Base-by-base conservation (phyloP, 345 rosid species). In the Citrus inodora region DNA sequence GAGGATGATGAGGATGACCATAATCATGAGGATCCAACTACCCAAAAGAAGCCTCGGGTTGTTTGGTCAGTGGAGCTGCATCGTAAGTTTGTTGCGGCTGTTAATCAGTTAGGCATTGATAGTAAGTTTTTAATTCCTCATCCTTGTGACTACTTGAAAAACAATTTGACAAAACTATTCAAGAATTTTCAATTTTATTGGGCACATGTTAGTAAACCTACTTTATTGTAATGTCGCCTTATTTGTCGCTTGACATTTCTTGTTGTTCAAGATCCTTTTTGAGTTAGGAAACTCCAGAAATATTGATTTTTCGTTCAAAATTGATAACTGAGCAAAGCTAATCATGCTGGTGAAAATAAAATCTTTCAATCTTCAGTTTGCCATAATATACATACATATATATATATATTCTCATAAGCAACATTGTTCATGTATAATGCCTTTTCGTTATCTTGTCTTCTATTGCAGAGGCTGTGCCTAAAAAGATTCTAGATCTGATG, bases 401-500 rank as follows among this genome's bases (percentile, higher is more conserved):
- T 6, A 33, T 33, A 33, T 33, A 38, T 63, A 3, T 75, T 75
- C 37, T 40, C 35, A 17, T 73, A 37, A 37, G 24, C 32, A 59
- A 62, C 61, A n/a, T 59, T 6, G n/a, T 66, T 19, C 7, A 38
- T 21, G 1, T 53, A 9, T 28, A 62, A 46, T 22, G 70, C 42
- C 71, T 59, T 53, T 33, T 78, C 9, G 33, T 66, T 73, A 40
- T 27, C 6, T n/a, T 53, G 5, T 51, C 46, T 73, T 30, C 71
- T 74, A 30, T 69, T 86, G 87, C 92, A 96, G 99, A 94, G 86
- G 98, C 98, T 71, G 98, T 94, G 76, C 99, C 99, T 3, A 96
- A 96, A 84, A 92, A 90, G 89, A 94, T 96, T 78, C 94, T 96
- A 38, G 97, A 94, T 81, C 73, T 94, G 74, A 96, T 96, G 99